These are phyloP conservation scores for Yarrowia sp. DNA, from an alignment of 805 yeast genomes.

Conservation along the genomic window DNA sequence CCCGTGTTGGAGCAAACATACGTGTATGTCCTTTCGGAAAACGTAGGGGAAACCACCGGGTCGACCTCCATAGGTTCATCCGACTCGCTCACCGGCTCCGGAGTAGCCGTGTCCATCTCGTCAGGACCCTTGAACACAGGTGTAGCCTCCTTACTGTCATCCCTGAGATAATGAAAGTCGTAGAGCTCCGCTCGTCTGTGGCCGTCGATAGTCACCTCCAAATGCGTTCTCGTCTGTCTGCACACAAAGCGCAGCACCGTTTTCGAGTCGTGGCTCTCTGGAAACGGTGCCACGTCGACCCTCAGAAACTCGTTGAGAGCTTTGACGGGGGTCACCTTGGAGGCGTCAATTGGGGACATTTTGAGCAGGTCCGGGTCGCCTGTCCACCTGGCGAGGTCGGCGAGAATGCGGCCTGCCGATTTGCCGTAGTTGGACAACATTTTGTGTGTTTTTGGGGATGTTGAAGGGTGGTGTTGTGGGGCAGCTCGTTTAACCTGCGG, in stretches of 20 bases:
- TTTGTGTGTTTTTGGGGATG: background rate
- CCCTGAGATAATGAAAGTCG: background rate
- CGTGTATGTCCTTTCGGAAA: background rate
- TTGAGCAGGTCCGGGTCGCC: constrained; percentile 29
- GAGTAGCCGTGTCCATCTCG: constrained; percentile 3
- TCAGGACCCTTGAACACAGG: background rate
- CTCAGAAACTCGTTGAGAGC: constrained; percentile 30
- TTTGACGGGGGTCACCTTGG: constrained; percentile 26
- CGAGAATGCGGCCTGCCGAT: constrained; percentile 36
- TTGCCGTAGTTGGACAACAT: constrained; percentile 25
- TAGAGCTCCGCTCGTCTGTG: constrained; percentile 5
- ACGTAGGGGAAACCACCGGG: background rate
- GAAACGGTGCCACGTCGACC: constrained; percentile 27
- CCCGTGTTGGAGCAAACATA: constrained; percentile 33
- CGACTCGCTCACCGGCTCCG: background rate
- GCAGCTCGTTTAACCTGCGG: background rate
- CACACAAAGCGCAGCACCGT: constrained; percentile 29
- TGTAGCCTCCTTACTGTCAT: background rate
- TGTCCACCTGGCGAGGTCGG: constrained; percentile 35
- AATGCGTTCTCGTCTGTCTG: constrained; percentile 31
- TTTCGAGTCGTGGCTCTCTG: constrained; percentile 27
- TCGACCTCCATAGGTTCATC: background rate
- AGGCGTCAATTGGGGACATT: constrained; percentile 30
- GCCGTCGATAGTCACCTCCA: constrained; percentile 30
- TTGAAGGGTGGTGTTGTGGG: background rate